phyloP scores from a whole-genome alignment of 805 yeast genomes.

The Barnettozyma californica region DNA sequence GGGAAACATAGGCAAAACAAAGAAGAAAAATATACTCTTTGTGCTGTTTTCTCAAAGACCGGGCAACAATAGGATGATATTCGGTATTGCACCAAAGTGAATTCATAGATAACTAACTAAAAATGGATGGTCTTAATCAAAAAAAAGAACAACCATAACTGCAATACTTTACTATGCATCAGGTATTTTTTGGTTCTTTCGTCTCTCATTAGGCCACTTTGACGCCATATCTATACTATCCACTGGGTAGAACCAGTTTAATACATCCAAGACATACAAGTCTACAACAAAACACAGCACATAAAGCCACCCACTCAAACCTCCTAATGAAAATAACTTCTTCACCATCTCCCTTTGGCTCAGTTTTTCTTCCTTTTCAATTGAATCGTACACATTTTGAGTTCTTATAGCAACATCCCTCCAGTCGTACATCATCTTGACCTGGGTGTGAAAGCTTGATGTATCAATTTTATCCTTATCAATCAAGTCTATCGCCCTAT shows the following conservation, averaged over 20 bases:
- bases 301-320: conserved; percentile 83
- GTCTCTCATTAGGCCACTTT: conserved; percentile 60
- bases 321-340: conserved; percentile 64
- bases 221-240: conserved; percentile 63
- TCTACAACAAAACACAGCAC: conserved; percentile 80
- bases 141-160: not conserved
- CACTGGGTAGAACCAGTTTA: conserved; percentile 70
- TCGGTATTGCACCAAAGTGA: too few relatives aligned
- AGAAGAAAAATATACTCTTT: too few relatives aligned
- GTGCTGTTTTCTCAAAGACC: too few relatives aligned
- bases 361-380: conserved; percentile 26
- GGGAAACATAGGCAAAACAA: too few relatives aligned
- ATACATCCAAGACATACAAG: conserved; percentile 50
- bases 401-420: conserved; percentile 81
- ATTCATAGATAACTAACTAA: too few relatives aligned
- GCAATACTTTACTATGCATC: too few relatives aligned
- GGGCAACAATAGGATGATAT: too few relatives aligned
- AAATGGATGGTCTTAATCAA: too few relatives aligned
- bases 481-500: conserved; percentile 61
- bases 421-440: conserved; percentile 88
- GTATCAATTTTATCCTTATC: conserved; percentile 61
- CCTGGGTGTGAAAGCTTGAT: conserved; percentile 68
- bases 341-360: conserved; percentile 50
- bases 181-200: not conserved
- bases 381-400: conserved; percentile 66